A percentile compares a stretch with the other conserved stretches of the same genome.
phyloP scores from a whole-genome alignment of 257 asterid genomes.

The Buddleja alternifolia region DNA sequence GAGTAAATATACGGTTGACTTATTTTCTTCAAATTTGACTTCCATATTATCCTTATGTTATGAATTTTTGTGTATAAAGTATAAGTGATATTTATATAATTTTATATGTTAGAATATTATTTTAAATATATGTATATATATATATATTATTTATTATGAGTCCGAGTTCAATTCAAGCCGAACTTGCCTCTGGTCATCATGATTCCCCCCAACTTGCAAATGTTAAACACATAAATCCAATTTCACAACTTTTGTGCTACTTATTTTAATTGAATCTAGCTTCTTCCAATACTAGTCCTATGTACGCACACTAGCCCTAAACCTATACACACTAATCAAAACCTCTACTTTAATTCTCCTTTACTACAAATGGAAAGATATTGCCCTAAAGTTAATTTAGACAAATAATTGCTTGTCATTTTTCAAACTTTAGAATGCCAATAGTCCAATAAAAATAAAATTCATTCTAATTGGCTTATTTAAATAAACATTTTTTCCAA shows the following conservation, averaged over 20 bases:
- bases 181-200: too few relatives aligned
- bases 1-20: too few relatives aligned
- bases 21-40: too few relatives aligned
- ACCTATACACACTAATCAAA: too few relatives aligned
- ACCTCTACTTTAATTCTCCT: neutral
- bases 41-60: too few relatives aligned
- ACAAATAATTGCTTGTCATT: conserved; percentile 1
- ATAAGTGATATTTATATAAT: too few relatives aligned
- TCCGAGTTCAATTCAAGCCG: too few relatives aligned
- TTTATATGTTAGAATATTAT: too few relatives aligned
- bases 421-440: conserved; percentile 7
- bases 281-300: neutral
- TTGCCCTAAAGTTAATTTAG: neutral
- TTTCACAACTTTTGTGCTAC: neutral
- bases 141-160: too few relatives aligned
- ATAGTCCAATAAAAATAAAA: neutral
- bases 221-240: neutral
- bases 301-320: neutral
- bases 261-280: neutral
- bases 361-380: neutral
- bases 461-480: neutral
- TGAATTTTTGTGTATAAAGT: too few relatives aligned
- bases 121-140: too few relatives aligned
- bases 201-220: neutral
- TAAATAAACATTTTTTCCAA: neutral